Evolutionary conservation across 306 rosid genomes (phyloP).

Genomic region (Potentilla sterilis): DNA sequence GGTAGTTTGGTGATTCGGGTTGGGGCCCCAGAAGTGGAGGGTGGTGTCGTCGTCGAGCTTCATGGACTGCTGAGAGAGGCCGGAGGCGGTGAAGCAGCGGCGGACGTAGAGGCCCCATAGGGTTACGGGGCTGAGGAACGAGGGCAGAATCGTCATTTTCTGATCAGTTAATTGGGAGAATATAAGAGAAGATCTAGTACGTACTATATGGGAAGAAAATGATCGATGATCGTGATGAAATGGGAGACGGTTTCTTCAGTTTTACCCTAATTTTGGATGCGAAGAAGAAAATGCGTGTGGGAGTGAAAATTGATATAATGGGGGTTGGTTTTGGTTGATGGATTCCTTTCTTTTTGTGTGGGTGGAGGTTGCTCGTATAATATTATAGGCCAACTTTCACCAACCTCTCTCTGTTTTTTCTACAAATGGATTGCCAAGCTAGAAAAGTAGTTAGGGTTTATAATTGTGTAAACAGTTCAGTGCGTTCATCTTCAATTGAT

Average conservation of each 20-base stretch:
- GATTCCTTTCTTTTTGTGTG: neutral
- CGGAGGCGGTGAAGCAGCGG: constrained; percentile 62
- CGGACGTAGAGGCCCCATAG: constrained; percentile 58
- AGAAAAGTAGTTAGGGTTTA: neutral
- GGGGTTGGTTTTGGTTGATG: constrained; percentile 8
- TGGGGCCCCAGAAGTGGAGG: constrained; percentile 71
- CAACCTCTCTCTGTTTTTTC: neutral
- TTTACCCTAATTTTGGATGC: neutral
- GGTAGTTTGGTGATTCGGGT: neutral
- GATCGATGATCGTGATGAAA: neutral
- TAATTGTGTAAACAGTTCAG: neutral
- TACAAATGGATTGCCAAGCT: neutral
- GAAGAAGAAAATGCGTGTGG: neutral
- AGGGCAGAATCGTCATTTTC: constrained; percentile 44
- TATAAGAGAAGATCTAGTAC: neutral
- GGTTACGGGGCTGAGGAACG: constrained; percentile 53
- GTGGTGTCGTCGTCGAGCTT: constrained; percentile 53
- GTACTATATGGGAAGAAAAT: neutral
- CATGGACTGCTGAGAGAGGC: constrained; percentile 49
- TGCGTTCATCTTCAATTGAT: neutral
- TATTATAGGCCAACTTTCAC: neutral
- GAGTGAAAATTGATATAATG: neutral
- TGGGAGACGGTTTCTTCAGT: neutral
- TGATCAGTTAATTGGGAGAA: neutral
- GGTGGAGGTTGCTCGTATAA: neutral